Evolutionary conservation across 345 rosid genomes (phyloP), one percentile per base, ranked within the genome.

Genomic region (Rhizophora mangle): DNA sequence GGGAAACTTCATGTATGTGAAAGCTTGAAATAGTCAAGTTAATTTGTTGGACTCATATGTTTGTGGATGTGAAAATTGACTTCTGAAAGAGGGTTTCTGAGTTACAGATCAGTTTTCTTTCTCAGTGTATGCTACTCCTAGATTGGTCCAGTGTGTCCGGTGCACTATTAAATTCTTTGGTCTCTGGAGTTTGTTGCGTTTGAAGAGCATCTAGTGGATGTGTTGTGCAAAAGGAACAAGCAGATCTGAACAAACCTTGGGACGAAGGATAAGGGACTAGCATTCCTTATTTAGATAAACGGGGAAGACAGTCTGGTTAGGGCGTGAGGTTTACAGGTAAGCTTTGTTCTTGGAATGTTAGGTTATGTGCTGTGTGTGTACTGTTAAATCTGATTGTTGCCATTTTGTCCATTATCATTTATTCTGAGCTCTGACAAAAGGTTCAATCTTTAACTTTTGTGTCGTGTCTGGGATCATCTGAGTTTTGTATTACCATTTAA

Each of bases 271-370:
- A 54, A 62, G 58, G 70, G 27, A 43, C 46, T 75, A 51, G 60
- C 62, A 56, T 34, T 63, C 47, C 46, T 64, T 62, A 63, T 63
- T 75, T 65, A 65, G 57, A 59, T 63, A 57, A 57, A 61, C 58
- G 19, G 68, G 31, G 58, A 60, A 66, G 76, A 32, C 63, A n/a
- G 37, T 52, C 57, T 39, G 54, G 46, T 49, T 57, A 52, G 46
- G 69, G 59, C 18, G 67, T 71, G 78, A 69, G 67, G 65, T 64
- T 69, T 75, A 51, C 64, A 32, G 84, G 72, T 82, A 54, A 68
- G 60, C 54, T 66, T 26, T 47, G 63, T 68, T 68, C 53, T 47
- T 49, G 52, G 32, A 43, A 43, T 43, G 73, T 63, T 70, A 19
- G n/a, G 21, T 6, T 46, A 9, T 36, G 24, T 73, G 43, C 60